Conservation (phyloP, 768 basidiomycete species). For the Kwoniella botswanensis region DNA sequence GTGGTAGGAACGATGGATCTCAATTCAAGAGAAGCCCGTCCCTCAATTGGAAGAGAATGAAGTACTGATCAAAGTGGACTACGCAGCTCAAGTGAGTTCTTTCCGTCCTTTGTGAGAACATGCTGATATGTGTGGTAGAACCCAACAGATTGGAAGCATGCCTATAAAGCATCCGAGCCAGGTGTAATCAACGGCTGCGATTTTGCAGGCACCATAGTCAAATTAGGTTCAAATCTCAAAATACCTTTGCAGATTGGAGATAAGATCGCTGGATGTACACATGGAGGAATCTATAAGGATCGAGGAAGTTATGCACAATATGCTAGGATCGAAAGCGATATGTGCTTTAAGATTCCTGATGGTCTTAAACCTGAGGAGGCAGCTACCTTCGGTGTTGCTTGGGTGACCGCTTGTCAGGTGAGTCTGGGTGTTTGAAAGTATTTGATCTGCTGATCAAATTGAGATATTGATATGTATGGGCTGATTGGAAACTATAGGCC, state of each 20-base stretch:
- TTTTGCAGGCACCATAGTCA: constrained; percentile 46
- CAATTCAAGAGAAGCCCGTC: constrained; percentile 41
- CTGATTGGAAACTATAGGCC: neutral
- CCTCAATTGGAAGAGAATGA: constrained; percentile 43
- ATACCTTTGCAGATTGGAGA: constrained; percentile 39
- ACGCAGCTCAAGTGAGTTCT: constrained; percentile 42
- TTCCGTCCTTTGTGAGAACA: neutral
- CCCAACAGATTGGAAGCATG: constrained; percentile 53
- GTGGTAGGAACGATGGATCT: constrained; percentile 24
- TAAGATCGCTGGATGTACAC: constrained; percentile 43
- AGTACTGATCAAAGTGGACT: constrained; percentile 46
- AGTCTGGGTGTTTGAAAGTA: neutral
- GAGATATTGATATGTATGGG: neutral
- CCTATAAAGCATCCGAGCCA: constrained; percentile 19
- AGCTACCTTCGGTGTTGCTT: constrained; percentile 42
- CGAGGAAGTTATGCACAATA: constrained; percentile 50
- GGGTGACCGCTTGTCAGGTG: constrained; percentile 48
- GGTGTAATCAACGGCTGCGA: constrained; percentile 48
- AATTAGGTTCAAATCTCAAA: constrained; percentile 27
- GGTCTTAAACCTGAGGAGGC: constrained; percentile 33
- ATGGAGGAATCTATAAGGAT: constrained; percentile 46
- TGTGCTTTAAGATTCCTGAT: constrained; percentile 49
- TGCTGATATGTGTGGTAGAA: constrained; percentile 23
- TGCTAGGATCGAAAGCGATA: constrained; percentile 33
- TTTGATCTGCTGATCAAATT: neutral